Base-by-base conservation (phyloP, 768 basidiomycete genomes). In the Tylopilus sp. region DNA sequence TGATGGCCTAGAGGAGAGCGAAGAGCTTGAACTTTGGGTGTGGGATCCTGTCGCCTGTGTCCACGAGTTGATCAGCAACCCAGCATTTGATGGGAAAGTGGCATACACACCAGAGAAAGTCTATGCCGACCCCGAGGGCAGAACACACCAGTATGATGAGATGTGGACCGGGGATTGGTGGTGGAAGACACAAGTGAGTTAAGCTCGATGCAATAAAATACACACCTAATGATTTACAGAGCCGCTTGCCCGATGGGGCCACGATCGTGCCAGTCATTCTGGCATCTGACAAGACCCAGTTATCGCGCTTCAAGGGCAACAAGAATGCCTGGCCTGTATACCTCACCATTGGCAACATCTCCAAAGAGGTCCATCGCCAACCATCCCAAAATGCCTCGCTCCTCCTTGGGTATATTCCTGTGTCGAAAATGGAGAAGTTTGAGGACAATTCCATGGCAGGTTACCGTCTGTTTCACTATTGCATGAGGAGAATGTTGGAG, bases 281-380 rank as follows among this genome's bases (percentile, higher is more conserved):
- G 0, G 48, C 25, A 0, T 56, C 48, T 0, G 51, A 56, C 2
- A 56, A 53, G 22, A 56, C 45, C 0, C 20, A 56, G 7, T 5
- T 56, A 12, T 50, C 30, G 0, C 0, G 12, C 0, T 56, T 50
- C 20, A 56, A 36, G 7, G 55, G 52, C 0, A 21, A 56, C 9
- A 56, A 53, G 13, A 50, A 0, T 0, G 35, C 40, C 0, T 56
- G 55, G 55, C 55, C 44, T 1, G 52, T 56, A 0, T 56, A 56
- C 15, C 11, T 56, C 0, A 56, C 4, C 1, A 46, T 56, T 2
- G 21, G 45, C 0, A 57, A 57, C 15, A 18, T 47, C 0, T 38
- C 46, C 7, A 47, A 47, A 10, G 6, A 17, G 0, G 2, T 47
- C 4, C 10, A 11, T 8, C 8, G 46, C 28, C n/a, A 47, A 25